Conservation (phyloP, 306 rosid species). For the Fagus crenata region DNA sequence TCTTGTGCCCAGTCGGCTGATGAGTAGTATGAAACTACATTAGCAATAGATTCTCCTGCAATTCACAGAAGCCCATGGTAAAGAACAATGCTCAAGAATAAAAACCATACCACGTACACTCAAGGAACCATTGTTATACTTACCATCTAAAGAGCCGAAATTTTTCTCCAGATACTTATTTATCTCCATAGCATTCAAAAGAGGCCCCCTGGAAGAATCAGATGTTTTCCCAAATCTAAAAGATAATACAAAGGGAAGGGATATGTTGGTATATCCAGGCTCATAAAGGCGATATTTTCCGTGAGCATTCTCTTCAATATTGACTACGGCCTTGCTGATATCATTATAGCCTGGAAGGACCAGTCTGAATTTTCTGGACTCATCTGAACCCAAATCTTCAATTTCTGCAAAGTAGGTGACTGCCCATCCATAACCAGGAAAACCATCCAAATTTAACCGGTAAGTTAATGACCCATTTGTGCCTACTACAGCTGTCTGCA, state of each 20-base stretch:
- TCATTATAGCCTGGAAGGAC: slow-evolving; percentile 73
- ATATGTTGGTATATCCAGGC: slow-evolving; percentile 73
- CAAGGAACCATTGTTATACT: slow-evolving; percentile 15
- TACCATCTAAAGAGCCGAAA: slow-evolving; percentile 84
- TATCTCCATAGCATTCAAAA: slow-evolving; percentile 93
- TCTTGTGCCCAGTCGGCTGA: slow-evolving; percentile 72
- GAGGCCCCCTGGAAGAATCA: slow-evolving; percentile 86
- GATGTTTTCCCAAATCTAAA: slow-evolving; percentile 76
- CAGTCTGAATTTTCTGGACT: slow-evolving; percentile 88
- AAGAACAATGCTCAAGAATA: slow-evolving; percentile 18
- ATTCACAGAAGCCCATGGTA: slow-evolving; percentile 30
- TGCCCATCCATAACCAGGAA: slow-evolving; percentile 91
- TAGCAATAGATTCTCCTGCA: slow-evolving; percentile 63
- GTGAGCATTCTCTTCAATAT: slow-evolving; percentile 90
- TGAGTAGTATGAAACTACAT: slow-evolving; percentile 60
- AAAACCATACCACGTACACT: not conserved
- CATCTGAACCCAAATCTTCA: slow-evolving; percentile 65
- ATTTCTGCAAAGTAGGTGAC: slow-evolving; percentile 86
- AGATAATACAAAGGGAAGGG: slow-evolving; percentile 80
- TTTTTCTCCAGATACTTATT: slow-evolving; percentile 74
- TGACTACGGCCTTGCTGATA: slow-evolving; percentile 73
- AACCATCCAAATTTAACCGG: slow-evolving; percentile 85
- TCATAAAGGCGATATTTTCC: slow-evolving; percentile 87
- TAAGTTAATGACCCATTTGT: slow-evolving; percentile 82
- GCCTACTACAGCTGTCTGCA: slow-evolving; percentile 98